Percentiles rank a stretch among this genome's conserved stretches.
Conservation (phyloP, 805 yeast species). For the Cephaloascus albidus region DNA sequence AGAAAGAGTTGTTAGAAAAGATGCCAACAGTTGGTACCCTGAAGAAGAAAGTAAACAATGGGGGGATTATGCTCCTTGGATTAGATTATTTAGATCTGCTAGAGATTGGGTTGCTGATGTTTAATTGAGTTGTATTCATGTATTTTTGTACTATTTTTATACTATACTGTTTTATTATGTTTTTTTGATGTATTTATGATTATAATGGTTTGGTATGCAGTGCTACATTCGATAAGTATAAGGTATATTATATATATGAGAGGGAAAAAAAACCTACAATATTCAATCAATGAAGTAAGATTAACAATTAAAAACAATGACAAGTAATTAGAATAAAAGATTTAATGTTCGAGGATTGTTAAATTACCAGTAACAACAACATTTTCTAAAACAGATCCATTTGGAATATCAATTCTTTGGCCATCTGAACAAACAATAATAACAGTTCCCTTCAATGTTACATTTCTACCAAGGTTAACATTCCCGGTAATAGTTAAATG, state of each 20-base stretch:
- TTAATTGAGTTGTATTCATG: background rate
- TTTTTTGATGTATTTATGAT: no score
- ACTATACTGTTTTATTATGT: no score
- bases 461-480: conserved; percentile 82
- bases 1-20: conserved; percentile 84
- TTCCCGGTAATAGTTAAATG: conserved; percentile 97
- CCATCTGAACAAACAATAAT: conserved; percentile 97
- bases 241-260: no score
- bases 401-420: conserved; percentile 93
- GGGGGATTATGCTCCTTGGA: conserved; percentile 93
- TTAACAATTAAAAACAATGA: no score
- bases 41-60: conserved; percentile 45
- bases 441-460: conserved; percentile 92
- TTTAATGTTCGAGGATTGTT: conserved; percentile 83
- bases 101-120: conserved; percentile 77
- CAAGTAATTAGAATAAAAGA: no score
- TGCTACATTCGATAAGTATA: no score
- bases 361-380: conserved; percentile 96
- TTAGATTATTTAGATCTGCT: conserved; percentile 83
- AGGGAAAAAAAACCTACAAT: no score
- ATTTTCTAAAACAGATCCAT: conserved; percentile 89
- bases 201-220: no score
- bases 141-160: no score
- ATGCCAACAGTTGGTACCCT: conserved; percentile 89
- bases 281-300: no score